Conservation (phyloP, 495 filamentous ascomycete species). For the Halenospora varia region DNA sequence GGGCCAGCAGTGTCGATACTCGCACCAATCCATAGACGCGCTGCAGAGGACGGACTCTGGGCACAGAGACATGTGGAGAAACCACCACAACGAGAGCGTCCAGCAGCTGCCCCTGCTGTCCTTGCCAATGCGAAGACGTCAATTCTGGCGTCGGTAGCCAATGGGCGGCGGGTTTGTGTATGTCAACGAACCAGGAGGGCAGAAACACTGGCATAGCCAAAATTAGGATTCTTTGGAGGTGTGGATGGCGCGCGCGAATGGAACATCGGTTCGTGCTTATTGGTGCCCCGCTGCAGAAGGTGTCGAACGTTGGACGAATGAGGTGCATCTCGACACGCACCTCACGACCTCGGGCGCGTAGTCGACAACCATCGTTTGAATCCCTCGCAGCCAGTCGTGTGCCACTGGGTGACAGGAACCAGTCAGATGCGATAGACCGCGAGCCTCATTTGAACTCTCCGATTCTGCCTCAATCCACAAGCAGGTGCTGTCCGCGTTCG, state of each 20-base stretch:
- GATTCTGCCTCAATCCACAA: not conserved
- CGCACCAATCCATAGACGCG: not conserved
- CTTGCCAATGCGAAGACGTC: constrained; percentile 4
- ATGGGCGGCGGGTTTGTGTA: not conserved
- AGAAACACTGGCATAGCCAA: constrained; percentile 17
- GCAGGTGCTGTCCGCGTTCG: not conserved
- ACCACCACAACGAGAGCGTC: not conserved
- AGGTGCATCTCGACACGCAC: not conserved
- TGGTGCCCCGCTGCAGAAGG: constrained; percentile 3
- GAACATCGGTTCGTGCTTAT: not conserved
- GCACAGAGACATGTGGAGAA: not conserved
- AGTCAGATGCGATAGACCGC: not conserved
- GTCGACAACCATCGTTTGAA: not conserved
- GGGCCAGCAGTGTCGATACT: constrained; percentile 1
- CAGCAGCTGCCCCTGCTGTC: constrained; percentile 15
- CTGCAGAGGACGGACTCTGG: not conserved
- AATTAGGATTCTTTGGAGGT: constrained; percentile 12
- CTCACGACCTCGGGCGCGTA: not conserved
- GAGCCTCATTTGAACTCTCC: not conserved
- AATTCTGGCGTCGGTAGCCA: constrained; percentile 9
- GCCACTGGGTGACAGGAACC: constrained; percentile 1
- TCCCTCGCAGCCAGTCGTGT: not conserved
- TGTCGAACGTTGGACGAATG: constrained; percentile 4
- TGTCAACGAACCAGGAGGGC: constrained; percentile 10
- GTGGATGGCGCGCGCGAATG: constrained; percentile 2